Evolutionary conservation across 768 basidiomycete species (phyloP), one percentile per base, ranked within the genome.

Genomic region (Filobasidium wieringae): DNA sequence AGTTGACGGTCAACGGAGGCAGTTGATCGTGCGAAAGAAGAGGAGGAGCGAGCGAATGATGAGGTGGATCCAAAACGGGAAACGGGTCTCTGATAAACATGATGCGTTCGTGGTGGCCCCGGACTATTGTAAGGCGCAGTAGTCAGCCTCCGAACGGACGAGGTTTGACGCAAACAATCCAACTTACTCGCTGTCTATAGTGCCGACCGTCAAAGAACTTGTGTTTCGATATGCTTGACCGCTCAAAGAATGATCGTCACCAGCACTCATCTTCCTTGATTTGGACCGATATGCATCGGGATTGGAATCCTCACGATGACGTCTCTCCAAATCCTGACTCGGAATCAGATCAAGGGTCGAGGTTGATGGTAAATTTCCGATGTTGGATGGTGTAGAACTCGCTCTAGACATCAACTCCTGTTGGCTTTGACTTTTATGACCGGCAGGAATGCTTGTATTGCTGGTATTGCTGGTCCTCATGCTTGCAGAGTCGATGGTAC

Each of bases 191-290:
- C 70, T 71, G 51, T 72, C 72, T 22, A 75, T 60, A 17, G 70
- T 74, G 34, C 47, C 30, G 56, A 50, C 47, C 37, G 34, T 34
- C 47, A 57, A 26, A 36, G 36, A 17, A 30, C 39, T 37, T 36
- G 50, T 17, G 49, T 57, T 47, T 22, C 43, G 22, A 22, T 47
- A 51, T 17, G n/a, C 29, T n/a, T n/a, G n/a, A n/a, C n/a, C n/a
- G n/a, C n/a, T n/a, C n/a, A n/a, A n/a, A 26, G 72, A 72, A 58
- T 75, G 74, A 59, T 74, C 74, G 52, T 72, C 70, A 40, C 71
- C 70, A 27, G 67, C 68, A 63, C 72, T 68, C 51, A 70, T 64
- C 26, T 68, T 65, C 33, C 72, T 68, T 22, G 74, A 70, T 55
- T 75, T 75, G 54, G 69, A 66, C 45, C 71, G 56, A 41, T 66